These are phyloP conservation scores for Pichia exigua DNA, from an alignment of 805 yeast species.

Conservation along the genomic window DNA sequence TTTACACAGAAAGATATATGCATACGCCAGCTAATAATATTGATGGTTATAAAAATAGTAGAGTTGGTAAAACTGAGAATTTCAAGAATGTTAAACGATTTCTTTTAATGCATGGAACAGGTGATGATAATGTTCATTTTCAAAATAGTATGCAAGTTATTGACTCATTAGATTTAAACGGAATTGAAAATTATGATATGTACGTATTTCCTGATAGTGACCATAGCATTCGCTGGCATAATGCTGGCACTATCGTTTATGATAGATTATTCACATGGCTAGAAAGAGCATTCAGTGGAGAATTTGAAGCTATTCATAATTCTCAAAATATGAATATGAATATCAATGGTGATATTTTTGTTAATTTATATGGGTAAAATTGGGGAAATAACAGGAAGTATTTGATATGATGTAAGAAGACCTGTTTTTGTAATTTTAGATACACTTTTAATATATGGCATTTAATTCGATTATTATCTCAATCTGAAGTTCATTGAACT, in stretches of 20 bases:
- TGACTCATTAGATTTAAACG: conserved; percentile 63
- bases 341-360: neutral
- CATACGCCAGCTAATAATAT: conserved; percentile 65
- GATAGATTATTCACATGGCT: conserved; percentile 65
- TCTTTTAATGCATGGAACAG: conserved; percentile 89
- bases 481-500: no score
- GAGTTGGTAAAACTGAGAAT: conserved; percentile 51
- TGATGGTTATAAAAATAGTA: conserved; percentile 51
- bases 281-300: conserved; percentile 48
- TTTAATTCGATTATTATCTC: no score
- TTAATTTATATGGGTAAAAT: conserved; percentile 19
- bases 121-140: conserved; percentile 95
- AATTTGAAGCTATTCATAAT: conserved; percentile 24
- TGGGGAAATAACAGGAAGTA: neutral
- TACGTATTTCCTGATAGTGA: conserved; percentile 79
- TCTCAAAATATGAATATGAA: neutral
- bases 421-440: neutral
- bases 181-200: conserved; percentile 76
- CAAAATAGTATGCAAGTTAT: conserved; percentile 77
- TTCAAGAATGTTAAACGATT: conserved; percentile 59
- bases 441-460: no score
- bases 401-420: neutral
- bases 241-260: conserved; percentile 61
- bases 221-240: conserved; percentile 64
- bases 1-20: conserved; percentile 94